Evolutionary conservation across 2,329 filamentous ascomycete species (phyloP), one percentile per base, ranked within the genome.

Genomic region (Penicillium expansum): DNA sequence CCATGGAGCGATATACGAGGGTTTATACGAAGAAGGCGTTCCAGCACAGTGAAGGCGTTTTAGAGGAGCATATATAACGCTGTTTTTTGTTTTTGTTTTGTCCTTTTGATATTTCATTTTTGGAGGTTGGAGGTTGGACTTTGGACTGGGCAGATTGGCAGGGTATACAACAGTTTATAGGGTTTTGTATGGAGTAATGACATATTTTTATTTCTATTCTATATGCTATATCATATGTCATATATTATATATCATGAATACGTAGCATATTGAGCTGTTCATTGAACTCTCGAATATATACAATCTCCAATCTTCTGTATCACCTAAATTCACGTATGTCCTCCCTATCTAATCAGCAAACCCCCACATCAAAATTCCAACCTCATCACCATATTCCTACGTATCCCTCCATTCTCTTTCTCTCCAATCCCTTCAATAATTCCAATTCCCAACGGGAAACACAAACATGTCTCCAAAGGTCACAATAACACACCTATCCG

Each of bases 1-100:
- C 41, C 84, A 87, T 71, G 81, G 79, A 22, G 69, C 71, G 59
- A 82, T 83, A 75, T 86, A 86, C 65, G 82, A 85, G 64, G 73
- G 78, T 59, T 76, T 85, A 33, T 67, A 70, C 56, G 68, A 64
- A 37, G 73, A 75, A 57, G 55, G 60, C 14, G 37, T 57, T 58
- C 53, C 57, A 29, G 32, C 62, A 39, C 44, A 58, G 48, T 69
- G 43, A 63, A 56, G 58, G 48, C 29, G 47, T 62, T 61, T 38
- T 32, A 47, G 16, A 41, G 11, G n/a, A 13, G 20, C 35, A 56
- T 56, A 45, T 58, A 55, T 58, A 42, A 51, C 52, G 29, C 52
- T 42, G 20, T 30, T 57, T 55, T 48, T 29, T 22, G 29, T 56
- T 55, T 48, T 29, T 22, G 27, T 29, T 45, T 37, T 18, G 13